These are phyloP conservation scores for Diaporthe ilicicola DNA, from an alignment of 2,329 filamentous ascomycete species.

Conservation along the genomic window DNA sequence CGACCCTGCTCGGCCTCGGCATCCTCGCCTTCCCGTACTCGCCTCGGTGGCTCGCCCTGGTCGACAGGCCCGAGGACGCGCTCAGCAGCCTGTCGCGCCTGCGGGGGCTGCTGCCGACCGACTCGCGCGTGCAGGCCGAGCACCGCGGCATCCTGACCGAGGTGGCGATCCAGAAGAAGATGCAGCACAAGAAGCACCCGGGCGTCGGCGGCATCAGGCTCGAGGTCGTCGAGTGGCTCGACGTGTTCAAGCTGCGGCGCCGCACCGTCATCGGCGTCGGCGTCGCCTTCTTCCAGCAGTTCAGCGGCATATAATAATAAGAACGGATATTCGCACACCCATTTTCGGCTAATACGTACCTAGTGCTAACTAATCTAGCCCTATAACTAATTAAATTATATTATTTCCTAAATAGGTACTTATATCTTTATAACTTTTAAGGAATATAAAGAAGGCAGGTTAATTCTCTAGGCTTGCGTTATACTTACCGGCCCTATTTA, in stretches of 20 bases:
- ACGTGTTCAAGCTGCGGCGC: constrained; percentile 54
- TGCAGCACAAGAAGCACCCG: constrained; percentile 16
- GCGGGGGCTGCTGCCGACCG: constrained; percentile 5
- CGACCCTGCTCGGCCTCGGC: constrained; percentile 44
- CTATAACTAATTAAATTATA: too few relatives aligned
- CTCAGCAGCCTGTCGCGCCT: constrained; percentile 16
- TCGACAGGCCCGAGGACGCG: constrained; percentile 24
- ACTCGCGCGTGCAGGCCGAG: constrained; percentile 33
- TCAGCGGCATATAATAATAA: constrained; percentile 61
- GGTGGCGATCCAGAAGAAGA: constrained; percentile 41
- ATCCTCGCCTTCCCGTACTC: constrained; percentile 44
- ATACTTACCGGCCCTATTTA: too few relatives aligned
- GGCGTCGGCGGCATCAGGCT: constrained; percentile 16
- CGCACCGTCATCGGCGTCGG: constrained; percentile 53
- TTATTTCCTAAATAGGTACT: too few relatives aligned
- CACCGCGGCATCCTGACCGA: constrained; percentile 32
- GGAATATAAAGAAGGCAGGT: too few relatives aligned
- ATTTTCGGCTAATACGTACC: constrained; percentile 62
- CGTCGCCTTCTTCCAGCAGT: constrained; percentile 62
- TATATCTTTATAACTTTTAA: too few relatives aligned
- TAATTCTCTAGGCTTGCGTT: too few relatives aligned
- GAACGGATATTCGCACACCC: too few relatives aligned
- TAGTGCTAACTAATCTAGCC: too few relatives aligned
- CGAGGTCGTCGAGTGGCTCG: constrained; percentile 54
- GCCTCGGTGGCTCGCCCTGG: constrained; percentile 31